phyloP scores from a whole-genome alignment of 106 monocot genomes.

The Dioscorea alata region DNA sequence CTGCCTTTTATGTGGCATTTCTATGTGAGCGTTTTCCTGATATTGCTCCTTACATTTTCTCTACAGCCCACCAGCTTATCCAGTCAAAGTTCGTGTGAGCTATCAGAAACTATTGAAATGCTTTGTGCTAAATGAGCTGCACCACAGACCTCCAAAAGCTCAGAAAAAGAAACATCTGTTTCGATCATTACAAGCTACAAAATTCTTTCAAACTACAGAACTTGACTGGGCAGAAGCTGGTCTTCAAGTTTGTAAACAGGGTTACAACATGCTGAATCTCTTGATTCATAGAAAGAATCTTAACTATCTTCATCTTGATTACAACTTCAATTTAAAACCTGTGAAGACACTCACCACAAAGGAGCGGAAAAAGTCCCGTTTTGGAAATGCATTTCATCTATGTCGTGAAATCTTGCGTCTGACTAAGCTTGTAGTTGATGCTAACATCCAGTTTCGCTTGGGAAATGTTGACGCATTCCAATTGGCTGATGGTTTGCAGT shows the following conservation, averaged over 20 bases:
- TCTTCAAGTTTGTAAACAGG: constrained; percentile 98
- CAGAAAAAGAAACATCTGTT: constrained; percentile 98
- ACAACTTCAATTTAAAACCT: constrained; percentile 98
- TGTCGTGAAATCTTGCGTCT: constrained; percentile 97
- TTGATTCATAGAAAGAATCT: constrained; percentile 98
- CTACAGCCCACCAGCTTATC: constrained; percentile 95
- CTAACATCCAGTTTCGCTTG: constrained; percentile 95
- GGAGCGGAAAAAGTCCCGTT: constrained; percentile 96
- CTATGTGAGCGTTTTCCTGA: no score
- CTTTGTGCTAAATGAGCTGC: constrained; percentile 94
- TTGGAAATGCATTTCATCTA: constrained; percentile 98
- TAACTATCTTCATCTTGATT: constrained; percentile 98
- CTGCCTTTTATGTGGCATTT: no score
- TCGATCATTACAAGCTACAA: constrained; percentile 91
- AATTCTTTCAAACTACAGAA: constrained; percentile 97
- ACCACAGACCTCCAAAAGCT: constrained; percentile 98
- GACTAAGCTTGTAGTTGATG: constrained; percentile 98
- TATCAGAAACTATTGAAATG: constrained; percentile 98
- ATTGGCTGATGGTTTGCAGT: constrained; percentile 99
- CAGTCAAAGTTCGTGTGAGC: constrained; percentile 98
- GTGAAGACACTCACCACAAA: constrained; percentile 99
- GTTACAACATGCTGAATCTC: constrained; percentile 98
- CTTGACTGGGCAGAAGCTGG: constrained; percentile 99
- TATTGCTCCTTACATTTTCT: constrained; percentile 7
- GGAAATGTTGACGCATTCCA: constrained; percentile 99